phyloP scores from a whole-genome alignment of 768 basidiomycete species.

The Naganishia kalamii region DNA sequence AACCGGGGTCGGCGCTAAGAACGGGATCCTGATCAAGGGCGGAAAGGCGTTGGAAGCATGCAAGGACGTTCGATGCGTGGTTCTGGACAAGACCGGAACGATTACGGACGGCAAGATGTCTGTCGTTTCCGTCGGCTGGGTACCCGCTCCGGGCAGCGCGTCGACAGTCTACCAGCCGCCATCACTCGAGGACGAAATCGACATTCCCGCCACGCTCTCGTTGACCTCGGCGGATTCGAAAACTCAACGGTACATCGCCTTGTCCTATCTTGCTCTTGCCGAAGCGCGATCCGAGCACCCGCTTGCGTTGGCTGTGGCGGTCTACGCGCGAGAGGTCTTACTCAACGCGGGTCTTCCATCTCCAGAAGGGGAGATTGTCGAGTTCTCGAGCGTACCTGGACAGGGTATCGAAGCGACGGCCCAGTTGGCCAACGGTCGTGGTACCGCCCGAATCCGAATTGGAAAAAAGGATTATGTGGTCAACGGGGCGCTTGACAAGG shows the following conservation, averaged over 20 bases:
- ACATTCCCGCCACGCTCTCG: slow-evolving; percentile 37
- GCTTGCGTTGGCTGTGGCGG: slow-evolving; percentile 83
- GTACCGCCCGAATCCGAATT: slow-evolving; percentile 50
- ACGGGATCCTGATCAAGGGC: slow-evolving; percentile 97
- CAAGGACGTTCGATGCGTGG: slow-evolving; percentile 68
- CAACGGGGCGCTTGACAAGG: slow-evolving; percentile 18
- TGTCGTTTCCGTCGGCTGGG: slow-evolving; percentile 74
- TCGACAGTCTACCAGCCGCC: slow-evolving; percentile 15
- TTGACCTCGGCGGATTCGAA: slow-evolving; percentile 36
- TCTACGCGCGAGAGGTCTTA: slow-evolving; percentile 56
- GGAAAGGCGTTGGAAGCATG: slow-evolving; percentile 90
- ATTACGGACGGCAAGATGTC: slow-evolving; percentile 89
- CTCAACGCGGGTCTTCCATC: slow-evolving; percentile 44
- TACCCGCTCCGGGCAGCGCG: slow-evolving; percentile 16
- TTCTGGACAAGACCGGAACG: slow-evolving; percentile 96
- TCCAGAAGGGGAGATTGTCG: slow-evolving; percentile 58
- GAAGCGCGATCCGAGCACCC: slow-evolving; percentile 95
- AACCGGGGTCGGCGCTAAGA: slow-evolving; percentile 90
- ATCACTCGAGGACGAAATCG: slow-evolving; percentile 21
- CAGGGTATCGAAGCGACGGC: slow-evolving; percentile 75
- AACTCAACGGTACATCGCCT: slow-evolving; percentile 48
- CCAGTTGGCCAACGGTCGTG: slow-evolving; percentile 49
- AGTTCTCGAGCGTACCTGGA: slow-evolving; percentile 84
- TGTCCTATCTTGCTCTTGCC: slow-evolving; percentile 76
- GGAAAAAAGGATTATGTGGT: slow-evolving; percentile 68